Evolutionary conservation across 768 basidiomycete species (phyloP), one percentile per base, ranked within the genome.

Genomic region (Collybia sp.): DNA sequence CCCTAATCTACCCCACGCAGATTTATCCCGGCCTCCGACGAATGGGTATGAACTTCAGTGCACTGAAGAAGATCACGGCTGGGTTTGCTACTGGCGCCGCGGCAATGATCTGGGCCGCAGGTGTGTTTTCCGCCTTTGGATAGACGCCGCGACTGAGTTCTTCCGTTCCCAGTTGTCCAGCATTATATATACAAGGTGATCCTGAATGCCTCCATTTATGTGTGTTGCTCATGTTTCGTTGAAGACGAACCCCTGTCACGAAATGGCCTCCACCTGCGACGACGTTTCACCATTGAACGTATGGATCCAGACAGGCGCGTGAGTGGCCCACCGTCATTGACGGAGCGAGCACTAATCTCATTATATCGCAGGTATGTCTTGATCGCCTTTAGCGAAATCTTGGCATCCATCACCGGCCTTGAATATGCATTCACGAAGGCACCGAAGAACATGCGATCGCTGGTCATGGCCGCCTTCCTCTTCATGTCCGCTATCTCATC

Each of bases 371-470:
- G 79, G 6, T 87, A 87, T 58, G 62, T 85, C 36, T 65, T 87
- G 40, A 73, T 87, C 53, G 84, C 83, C 1, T 70, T 82, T 47
- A 79, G 76, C 58, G 88, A 91, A 67, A 90, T 92, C 58, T 73
- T 89, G 40, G 85, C 85, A 1, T 82, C 82, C 4, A 87, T 92
- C 65, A 90, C 88, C 0, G 84, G 85, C 6, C 75, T 92, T 47
- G 88, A 92, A 61, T 91, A 91, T 55, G 88, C 88, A 15, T 92
- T 85, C 67, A 88, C 85, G 19, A 90, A 92, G 65, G 90, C 89
- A 13, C 91, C 91, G 11, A 81, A 71, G 64, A 87, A 87, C 66
- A 93, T 93, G 92, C 79, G 82, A 19, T 89, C 87, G 36, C 78
- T 93, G 47, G 88, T 93, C 45, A 88, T 88, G 85, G 69, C 79